phyloP scores from a whole-genome alignment of 2,329 filamentous ascomycete genomes.

The Ophiostoma australiae region DNA sequence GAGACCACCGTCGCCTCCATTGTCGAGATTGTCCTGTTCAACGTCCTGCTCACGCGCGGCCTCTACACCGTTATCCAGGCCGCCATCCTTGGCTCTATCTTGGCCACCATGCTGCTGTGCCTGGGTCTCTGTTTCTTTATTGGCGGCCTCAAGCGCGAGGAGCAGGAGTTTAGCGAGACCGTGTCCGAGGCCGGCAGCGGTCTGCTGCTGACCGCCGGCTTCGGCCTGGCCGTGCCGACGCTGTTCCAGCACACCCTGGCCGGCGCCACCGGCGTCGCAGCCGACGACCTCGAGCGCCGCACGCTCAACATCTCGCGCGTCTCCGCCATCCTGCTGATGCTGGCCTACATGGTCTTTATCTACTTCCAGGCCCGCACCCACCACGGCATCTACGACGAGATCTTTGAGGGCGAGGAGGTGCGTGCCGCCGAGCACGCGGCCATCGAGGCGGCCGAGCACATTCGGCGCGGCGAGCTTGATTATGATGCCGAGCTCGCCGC shows the following conservation, averaged over 20 bases:
- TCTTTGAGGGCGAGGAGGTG: constrained; percentile 66
- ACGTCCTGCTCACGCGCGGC: constrained; percentile 57
- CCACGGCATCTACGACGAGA: constrained; percentile 69
- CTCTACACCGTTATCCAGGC: constrained; percentile 71
- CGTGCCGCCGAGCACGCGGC: constrained; percentile 44
- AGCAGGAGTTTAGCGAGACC: constrained; percentile 67
- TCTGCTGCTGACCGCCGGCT: constrained; percentile 65
- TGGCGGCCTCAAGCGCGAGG: constrained; percentile 63
- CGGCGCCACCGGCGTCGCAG: constrained; percentile 29
- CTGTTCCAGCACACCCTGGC: constrained; percentile 50
- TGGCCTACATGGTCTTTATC: constrained; percentile 62
- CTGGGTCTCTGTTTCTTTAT: constrained; percentile 75
- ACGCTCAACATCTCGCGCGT: constrained; percentile 64
- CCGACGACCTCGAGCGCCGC: constrained; percentile 44
- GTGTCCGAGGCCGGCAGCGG: constrained; percentile 76
- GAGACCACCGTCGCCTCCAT: constrained; percentile 65
- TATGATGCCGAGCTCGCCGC: constrained; percentile 48
- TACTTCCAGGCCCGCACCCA: constrained; percentile 73
- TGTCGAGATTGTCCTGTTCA: constrained; percentile 79
- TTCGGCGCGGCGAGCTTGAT: constrained; percentile 10
- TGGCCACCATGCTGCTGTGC: constrained; percentile 77
- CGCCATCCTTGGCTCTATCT: constrained; percentile 75
- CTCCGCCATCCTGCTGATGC: constrained; percentile 64
- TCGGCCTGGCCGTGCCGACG: constrained; percentile 49
- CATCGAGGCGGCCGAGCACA: constrained; percentile 14